These are phyloP conservation scores for Fonticula alba DNA, from an alignment of 78 protist species.

Conservation along the genomic window DNA sequence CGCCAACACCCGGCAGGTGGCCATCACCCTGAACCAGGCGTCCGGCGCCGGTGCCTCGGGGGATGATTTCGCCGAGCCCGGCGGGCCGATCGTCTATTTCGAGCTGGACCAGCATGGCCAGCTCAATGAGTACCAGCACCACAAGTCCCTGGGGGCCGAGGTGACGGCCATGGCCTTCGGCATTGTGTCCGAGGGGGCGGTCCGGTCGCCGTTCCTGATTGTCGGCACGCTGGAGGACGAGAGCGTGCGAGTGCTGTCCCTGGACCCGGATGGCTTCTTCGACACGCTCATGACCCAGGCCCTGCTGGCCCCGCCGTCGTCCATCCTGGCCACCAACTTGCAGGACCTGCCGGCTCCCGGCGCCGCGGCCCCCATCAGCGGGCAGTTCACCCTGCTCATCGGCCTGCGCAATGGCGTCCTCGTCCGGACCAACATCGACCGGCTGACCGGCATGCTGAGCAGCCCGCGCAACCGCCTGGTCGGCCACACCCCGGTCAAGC, in stretches of 20 bases:
- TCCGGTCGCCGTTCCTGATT: conserved; percentile 47
- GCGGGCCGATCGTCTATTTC: conserved; percentile 76
- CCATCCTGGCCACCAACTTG: conserved; percentile 16
- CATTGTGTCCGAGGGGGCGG: conserved; percentile 44
- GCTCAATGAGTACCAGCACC: conserved; percentile 47
- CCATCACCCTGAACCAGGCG: no score
- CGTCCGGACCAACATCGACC: conserved; percentile 59
- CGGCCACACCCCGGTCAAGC: no score
- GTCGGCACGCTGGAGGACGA: conserved; percentile 23
- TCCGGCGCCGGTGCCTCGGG: no score
- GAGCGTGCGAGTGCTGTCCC: conserved; percentile 57
- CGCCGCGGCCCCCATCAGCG: conserved; percentile 8
- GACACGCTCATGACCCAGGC: conserved; percentile 39
- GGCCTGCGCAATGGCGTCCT: conserved; percentile 84
- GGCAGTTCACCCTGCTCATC: conserved; percentile 34
- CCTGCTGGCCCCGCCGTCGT: conserved; percentile 21
- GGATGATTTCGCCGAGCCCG: no score
- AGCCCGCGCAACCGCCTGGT: no score
- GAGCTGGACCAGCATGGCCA: conserved; percentile 67
- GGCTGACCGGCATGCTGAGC: conserved; percentile 53
- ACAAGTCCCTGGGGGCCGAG: conserved; percentile 33
- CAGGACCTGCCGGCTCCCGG: background rate
- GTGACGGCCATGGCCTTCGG: conserved; percentile 57
- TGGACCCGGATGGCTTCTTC: conserved; percentile 64
- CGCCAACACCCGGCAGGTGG: conserved; percentile 32